Base-by-base conservation (phyloP, 1,139 yeast genomes). In the Lodderomyces theae region DNA sequence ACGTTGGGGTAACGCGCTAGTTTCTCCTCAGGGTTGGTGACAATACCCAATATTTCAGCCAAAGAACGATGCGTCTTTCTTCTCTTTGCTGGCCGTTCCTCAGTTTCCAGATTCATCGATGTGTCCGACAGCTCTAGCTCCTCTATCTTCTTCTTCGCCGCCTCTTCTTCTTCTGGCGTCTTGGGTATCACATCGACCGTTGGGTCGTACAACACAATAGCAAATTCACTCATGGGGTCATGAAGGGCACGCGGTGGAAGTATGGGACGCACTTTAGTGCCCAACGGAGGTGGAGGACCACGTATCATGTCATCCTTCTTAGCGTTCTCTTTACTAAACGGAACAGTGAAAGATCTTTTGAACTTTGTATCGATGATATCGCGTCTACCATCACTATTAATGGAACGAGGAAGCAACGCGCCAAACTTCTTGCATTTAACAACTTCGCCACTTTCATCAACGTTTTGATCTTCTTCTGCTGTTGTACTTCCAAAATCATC, bases 141-240 rank as follows among this genome's bases (percentile, higher is more conserved):
- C n/a, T 35, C 23, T 11, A 48, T 45, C 12, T 47, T 41, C 7
- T 51, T 54, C 30, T 51, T n/a, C n/a, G n/a, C n/a, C n/a, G n/a
- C n/a, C n/a, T n/a, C n/a, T n/a, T n/a, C 57, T 8, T 48, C 52
- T 38, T 68, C 77, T 35, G 66, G 65, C 16, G 64, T 52, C 35
- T 63, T 70, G 0, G 81, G 81, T 29, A 79, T 77, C 16, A 74
- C 71, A 54, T 86, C 95, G 3, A 90, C 82, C 0, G 97, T 87
- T 0, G 99, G 99, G 58, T 92, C 99, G 55, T 88, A 92, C 37
- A 92, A 69, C 1, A 92, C 97, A 41, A 94, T 88, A 1, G 98
- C 97, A 57, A 88, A 83, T 59, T 92, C 97, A 47, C 85, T 88
- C 40, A 83, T 74, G 0, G 99, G 98, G 62, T 92, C 98, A 57